Conservation (phyloP, 140 eudicot genomes). For the Bidens hawaiensis region DNA sequence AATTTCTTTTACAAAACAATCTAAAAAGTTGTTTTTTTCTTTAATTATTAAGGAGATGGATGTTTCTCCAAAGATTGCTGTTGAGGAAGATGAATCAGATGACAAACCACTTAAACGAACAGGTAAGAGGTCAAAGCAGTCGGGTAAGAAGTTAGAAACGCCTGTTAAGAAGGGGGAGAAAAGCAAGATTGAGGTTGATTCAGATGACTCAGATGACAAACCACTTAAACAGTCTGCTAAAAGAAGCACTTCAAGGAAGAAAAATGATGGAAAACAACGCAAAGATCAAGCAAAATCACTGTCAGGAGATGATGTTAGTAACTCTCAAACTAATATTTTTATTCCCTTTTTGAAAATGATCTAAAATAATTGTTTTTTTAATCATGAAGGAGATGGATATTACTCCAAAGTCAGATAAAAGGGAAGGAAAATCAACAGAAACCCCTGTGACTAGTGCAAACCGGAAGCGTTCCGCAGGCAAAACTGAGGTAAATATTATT, state of each 20-base stretch:
- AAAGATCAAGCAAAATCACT: slow-evolving; percentile 42
- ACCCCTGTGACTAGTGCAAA: slow-evolving; percentile 45
- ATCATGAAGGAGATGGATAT: slow-evolving; percentile 46
- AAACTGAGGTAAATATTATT: slow-evolving; percentile 35
- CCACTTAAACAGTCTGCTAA: slow-evolving; percentile 28
- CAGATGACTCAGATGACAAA: slow-evolving; percentile 28
- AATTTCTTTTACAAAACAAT: not conserved
- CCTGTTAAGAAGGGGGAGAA: no score
- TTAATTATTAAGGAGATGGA: slow-evolving; percentile 45
- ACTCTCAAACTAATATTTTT: not conserved
- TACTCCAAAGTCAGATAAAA: slow-evolving; percentile 50
- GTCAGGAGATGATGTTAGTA: slow-evolving; percentile 42
- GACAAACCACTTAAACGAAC: no score
- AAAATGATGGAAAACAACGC: slow-evolving; percentile 42
- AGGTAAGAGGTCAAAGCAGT: no score
- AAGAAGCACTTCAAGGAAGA: slow-evolving; percentile 35
- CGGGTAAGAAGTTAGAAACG: no score
- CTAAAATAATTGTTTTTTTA: slow-evolving; percentile 5
- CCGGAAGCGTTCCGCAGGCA: slow-evolving; percentile 54
- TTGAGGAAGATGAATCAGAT: no score
- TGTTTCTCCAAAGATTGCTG: slow-evolving; percentile 41
- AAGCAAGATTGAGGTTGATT: slow-evolving; percentile 14
- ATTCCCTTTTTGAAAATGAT: not conserved
- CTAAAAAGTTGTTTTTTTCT: slow-evolving; percentile 4
- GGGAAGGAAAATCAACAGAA: slow-evolving; percentile 37